Base-by-base conservation (phyloP, 257 asterid genomes). In the Agastache rugosa region DNA sequence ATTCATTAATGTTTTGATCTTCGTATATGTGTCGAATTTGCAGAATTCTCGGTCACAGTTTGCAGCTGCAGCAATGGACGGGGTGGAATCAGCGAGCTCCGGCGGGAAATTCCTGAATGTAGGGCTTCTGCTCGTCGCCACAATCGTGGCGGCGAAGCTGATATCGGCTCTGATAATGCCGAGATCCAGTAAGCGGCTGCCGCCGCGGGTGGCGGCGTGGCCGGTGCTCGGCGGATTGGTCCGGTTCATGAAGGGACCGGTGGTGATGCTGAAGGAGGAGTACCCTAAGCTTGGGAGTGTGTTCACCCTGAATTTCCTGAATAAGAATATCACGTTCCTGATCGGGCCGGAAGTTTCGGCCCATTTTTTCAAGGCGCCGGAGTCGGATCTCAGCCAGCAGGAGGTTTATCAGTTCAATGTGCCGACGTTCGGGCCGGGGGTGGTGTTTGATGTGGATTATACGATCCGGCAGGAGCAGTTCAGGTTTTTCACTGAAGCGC, bases 311-410 rank as follows among this genome's bases (percentile, higher is more conserved):
- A 83, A 78, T 63, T 71, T 91, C 65, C 82, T 90, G 27, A 89
- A 84, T 76, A 93, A 87, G 89, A 90, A 87, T 58, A 88, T 93
- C 59, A 93, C 97, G 0, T 93, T 93, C 89, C 78, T 93, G 75
- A 91, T 93, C 16, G 97, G 97, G 0, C 98, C 98, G 0, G 97
- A 93, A 66, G 98, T 93, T n/a, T 93, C 97, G 1, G 87, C 97
- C 11, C 98, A 91, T 84, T 93, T 93, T 84, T 93, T 93, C 74
- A 93, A 93, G 90, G 98, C 98, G 51, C 76, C 92, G 0, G 98
- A 93, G 79, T 83, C 96, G 22, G 98, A 93, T 85, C 97, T 91
- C 74, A 91, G 97, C 80, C 98, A 93, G 80, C 96, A 90, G 78
- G 97, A 92, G 85, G 96, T 92, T 34, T 92, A 92, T 75, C 96